These are phyloP conservation scores for Cordyceps militaris DNA, from an alignment of 2,329 filamentous ascomycete species.

Conservation along the genomic window DNA sequence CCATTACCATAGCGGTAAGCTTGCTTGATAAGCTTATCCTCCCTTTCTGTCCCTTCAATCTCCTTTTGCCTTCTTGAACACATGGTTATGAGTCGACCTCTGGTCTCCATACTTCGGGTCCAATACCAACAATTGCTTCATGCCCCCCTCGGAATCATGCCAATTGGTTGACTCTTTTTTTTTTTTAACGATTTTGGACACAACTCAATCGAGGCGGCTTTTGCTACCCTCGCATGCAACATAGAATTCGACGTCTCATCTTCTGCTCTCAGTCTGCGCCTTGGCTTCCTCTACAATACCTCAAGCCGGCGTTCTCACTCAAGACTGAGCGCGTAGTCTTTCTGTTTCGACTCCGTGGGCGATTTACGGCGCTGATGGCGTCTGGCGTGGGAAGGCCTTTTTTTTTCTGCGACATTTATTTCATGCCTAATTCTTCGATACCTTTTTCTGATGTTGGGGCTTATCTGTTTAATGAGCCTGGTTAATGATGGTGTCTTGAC, in stretches of 20 bases:
- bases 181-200: background rate
- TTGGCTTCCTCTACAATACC: background rate
- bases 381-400: slow-evolving; percentile 7
- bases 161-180: background rate
- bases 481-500: slow-evolving; percentile 2
- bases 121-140: background rate
- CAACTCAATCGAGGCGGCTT: background rate
- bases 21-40: slow-evolving; percentile 4
- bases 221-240: background rate
- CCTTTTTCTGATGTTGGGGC: slow-evolving; percentile 7
- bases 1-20: background rate
- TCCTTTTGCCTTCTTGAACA: background rate
- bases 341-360: background rate
- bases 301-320: background rate
- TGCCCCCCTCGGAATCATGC: background rate
- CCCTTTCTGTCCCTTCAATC: slow-evolving; percentile 1
- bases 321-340: background rate
- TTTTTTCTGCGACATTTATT: slow-evolving; percentile 5
- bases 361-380: slow-evolving; percentile 9
- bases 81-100: background rate
- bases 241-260: background rate
- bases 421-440: slow-evolving; percentile 9
- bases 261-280: background rate
- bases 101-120: background rate
- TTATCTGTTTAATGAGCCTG: slow-evolving; percentile 5